Evolutionary conservation across 1,139 yeast species (phyloP).

Genomic region (Yarrowia galli): DNA sequence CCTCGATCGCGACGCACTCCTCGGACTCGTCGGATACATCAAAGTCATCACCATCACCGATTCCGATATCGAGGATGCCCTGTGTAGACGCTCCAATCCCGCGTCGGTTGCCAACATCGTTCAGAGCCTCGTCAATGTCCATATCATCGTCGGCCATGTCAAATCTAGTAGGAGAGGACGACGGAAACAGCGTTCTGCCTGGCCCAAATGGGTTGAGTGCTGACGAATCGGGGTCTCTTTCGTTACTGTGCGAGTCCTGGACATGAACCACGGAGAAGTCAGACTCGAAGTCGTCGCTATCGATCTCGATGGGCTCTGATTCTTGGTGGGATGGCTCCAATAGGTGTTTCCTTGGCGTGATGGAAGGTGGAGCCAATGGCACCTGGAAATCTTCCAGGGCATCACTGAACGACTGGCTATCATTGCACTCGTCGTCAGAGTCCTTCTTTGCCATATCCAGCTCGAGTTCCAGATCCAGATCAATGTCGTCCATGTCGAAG

Average conservation of each 20-base stretch:
- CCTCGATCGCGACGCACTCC: conserved; percentile 11
- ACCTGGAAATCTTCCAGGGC: conserved; percentile 2
- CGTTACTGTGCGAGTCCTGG: neutral
- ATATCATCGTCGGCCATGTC: neutral
- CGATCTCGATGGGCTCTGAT: conserved; percentile 32
- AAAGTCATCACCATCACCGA: conserved; percentile 1
- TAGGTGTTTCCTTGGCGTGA: neutral
- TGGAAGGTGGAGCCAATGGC: conserved; percentile 1
- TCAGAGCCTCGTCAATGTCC: conserved; percentile 13
- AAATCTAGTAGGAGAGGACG: conserved; percentile 15
- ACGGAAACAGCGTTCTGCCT: conserved; percentile 8
- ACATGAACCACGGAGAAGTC: conserved; percentile 22
- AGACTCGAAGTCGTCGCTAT: conserved; percentile 27
- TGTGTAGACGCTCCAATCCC: conserved; percentile 23
- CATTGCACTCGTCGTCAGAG: conserved; percentile 10
- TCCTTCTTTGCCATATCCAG: conserved; percentile 7
- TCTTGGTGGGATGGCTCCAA: neutral
- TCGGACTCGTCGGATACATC: neutral
- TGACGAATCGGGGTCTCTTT: conserved; percentile 13
- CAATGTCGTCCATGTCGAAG: conserved; percentile 17
- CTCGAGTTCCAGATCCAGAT: conserved; percentile 17
- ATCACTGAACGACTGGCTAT: conserved; percentile 16
- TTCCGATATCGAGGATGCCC: conserved; percentile 12
- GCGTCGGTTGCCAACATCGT: neutral
- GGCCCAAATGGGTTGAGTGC: conserved; percentile 17